Evolutionary conservation across 768 basidiomycete species (phyloP), one percentile per base, ranked within the genome.

Genomic region (Collybiopsis luxurians): DNA sequence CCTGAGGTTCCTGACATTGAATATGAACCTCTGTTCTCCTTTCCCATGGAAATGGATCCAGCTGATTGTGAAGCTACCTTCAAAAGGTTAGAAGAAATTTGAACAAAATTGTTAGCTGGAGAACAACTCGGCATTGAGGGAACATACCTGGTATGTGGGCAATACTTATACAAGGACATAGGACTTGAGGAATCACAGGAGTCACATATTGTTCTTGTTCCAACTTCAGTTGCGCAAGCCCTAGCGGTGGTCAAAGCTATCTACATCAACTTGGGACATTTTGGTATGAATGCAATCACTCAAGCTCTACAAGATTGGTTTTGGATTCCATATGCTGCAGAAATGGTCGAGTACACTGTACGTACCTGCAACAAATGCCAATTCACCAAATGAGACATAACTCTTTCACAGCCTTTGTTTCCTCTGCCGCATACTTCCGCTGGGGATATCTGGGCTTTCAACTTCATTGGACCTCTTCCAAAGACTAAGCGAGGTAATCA

Each of bases 391-490:
- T 60, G 58, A 2, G 57, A 60, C 31, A n/a, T 54, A 28, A 7
- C 45, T 4, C 30, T 42, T 6, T 40, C 46, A 7, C 64, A 65
- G 57, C 60, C 60, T 2, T 55, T 65, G n/a, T 62, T 61, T 38
- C 64, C 62, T 2, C 47, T 65, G 23, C 64, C 64, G 17, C 60
- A 60, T 24, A 44, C 58, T 26, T 57, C 58, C 15, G 61, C 60
- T 30, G 56, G 60, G 11, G 60, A 63, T 45, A 38, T 59, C 15
- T 63, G 62, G 60, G 46, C 64, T 1, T 63, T 63, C 46, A 60
- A 65, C 30, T 65, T 63, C 31, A 49, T 65, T 31, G 64, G 64
- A 5, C 60, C 64, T 3, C 55, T 65, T 2, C 57, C 49, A 1
- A 55, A 53, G 31, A 56, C 62, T 15, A 46, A 51, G 26, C 19